Evolutionary conservation across 176 grass and related monocot genomes (phyloP), one percentile per base, ranked within the genome.

Genomic region (Miscanthus lutarioriparius): DNA sequence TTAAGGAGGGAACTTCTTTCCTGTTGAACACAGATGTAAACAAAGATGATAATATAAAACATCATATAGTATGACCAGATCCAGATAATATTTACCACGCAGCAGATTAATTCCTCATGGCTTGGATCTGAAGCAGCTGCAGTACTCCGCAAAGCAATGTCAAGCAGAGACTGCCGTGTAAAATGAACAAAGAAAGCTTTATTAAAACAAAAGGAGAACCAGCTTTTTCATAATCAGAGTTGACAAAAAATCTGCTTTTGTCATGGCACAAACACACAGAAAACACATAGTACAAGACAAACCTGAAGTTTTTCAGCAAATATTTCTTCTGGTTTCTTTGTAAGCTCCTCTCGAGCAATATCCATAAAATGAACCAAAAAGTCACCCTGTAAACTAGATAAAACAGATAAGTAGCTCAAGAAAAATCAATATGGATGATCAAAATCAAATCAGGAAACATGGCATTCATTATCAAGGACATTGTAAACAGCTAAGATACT

Each of bases 351-450:
- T 88, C 86, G 74, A 81, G 96, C 93, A 90, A 96, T 99, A 89
- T 99, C 96, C 91, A 99, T 99, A 89, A 99, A 99, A 84, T 99
- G 96, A 85, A 99, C 96, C 89, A 99, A 91, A 93, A 96, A 99
- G 84, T 99, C 96, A 82, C 96, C 96, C 96, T 99, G 79, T 11
- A 85, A 81, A 85, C 71, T 79, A 87, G 37, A 83, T 27, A 83
- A 72, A 49, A 33, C 56, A 73, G 39, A 65, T 17, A 87, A 89
- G 72, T 65, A 54, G 33, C 37, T 22, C 4, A 47, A 84, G 70
- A 70, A 69, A 49, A 88, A 82, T 51, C 74, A 87, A 74, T 16
- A 85, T 22, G 15, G 4, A 81, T 70, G 47, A 51, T 87, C 37
- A 84, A 80, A 62, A 77, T 63, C 16, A 72, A 81, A 70, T 81